These are phyloP conservation scores for Macrotyloma uniflorum DNA, from an alignment of 306 rosid genomes.

Conservation along the genomic window DNA sequence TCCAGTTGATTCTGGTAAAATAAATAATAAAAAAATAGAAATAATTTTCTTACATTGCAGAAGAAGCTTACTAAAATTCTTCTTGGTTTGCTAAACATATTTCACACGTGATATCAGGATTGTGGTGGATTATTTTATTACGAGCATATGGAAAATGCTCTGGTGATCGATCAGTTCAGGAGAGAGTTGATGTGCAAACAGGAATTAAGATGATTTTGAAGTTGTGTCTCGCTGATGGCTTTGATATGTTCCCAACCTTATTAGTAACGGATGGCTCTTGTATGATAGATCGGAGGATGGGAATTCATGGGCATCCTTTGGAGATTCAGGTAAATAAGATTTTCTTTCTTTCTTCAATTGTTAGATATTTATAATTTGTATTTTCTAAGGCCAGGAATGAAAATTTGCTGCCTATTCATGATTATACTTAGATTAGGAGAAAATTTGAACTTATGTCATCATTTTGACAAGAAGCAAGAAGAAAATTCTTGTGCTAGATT, in stretches of 20 bases:
- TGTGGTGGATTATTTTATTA: slow-evolving; percentile 90
- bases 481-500: not conserved
- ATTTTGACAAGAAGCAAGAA: slow-evolving; percentile 4
- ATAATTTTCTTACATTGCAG: not conserved
- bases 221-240: slow-evolving; percentile 89
- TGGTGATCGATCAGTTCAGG: slow-evolving; percentile 80
- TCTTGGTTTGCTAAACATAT: slow-evolving; percentile 28
- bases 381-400: slow-evolving; percentile 23
- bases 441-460: not conserved
- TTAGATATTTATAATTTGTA: not conserved
- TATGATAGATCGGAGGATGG: slow-evolving; percentile 97
- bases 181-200: slow-evolving; percentile 92
- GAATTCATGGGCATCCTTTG: slow-evolving; percentile 91
- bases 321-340: slow-evolving; percentile 71
- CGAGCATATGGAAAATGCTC: slow-evolving; percentile 91
- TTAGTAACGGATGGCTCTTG: slow-evolving; percentile 88
- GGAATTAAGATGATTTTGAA: slow-evolving; percentile 87
- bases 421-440: slow-evolving; percentile 8
- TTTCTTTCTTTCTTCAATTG: slow-evolving; percentile 20
- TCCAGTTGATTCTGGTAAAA: slow-evolving; percentile 89
- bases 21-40: not conserved
- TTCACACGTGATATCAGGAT: slow-evolving; percentile 53
- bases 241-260: slow-evolving; percentile 91
- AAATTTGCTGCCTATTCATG: slow-evolving; percentile 15
- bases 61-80: slow-evolving; percentile 14